Conservation (phyloP, 176 grass and related monocot species). For the Oryza glumipatula region DNA sequence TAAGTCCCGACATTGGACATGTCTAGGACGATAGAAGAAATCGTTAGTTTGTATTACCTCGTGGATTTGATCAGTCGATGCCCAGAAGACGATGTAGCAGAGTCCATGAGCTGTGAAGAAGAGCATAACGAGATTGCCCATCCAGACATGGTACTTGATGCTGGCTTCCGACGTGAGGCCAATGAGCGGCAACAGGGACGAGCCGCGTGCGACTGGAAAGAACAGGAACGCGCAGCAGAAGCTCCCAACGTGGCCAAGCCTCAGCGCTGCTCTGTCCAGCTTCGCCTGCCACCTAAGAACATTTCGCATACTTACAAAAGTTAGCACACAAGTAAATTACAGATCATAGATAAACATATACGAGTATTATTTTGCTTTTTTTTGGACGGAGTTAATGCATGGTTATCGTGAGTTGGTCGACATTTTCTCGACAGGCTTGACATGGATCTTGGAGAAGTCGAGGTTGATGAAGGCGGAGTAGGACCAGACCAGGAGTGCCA, state of each 20-base stretch:
- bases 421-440: slow-evolving; percentile 35
- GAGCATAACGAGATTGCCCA: slow-evolving; percentile 53
- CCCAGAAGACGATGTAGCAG: slow-evolving; percentile 55
- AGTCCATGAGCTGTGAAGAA: slow-evolving; percentile 47
- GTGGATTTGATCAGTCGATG: slow-evolving; percentile 48
- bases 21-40: no score
- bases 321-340: no score
- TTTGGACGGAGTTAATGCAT: no score
- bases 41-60: slow-evolving; percentile 35
- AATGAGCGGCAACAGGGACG: slow-evolving; percentile 51
- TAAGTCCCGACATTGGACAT: no score
- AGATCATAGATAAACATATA: no score
- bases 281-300: slow-evolving; percentile 55
- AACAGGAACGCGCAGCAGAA: slow-evolving; percentile 60
- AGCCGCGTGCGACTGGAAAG: slow-evolving; percentile 51
- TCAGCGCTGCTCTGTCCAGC: slow-evolving; percentile 34
- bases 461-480: slow-evolving; percentile 39
- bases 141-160: slow-evolving; percentile 74
- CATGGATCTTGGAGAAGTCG: slow-evolving; percentile 34
- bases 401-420: not conserved
- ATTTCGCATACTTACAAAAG: no score
- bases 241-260: slow-evolving; percentile 48
- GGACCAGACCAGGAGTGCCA: slow-evolving; percentile 58
- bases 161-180: slow-evolving; percentile 68
- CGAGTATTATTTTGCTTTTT: no score